Evolutionary conservation across 441 rosid species (phyloP), one percentile per base, ranked within the genome.

Genomic region (Populus hybrid): DNA sequence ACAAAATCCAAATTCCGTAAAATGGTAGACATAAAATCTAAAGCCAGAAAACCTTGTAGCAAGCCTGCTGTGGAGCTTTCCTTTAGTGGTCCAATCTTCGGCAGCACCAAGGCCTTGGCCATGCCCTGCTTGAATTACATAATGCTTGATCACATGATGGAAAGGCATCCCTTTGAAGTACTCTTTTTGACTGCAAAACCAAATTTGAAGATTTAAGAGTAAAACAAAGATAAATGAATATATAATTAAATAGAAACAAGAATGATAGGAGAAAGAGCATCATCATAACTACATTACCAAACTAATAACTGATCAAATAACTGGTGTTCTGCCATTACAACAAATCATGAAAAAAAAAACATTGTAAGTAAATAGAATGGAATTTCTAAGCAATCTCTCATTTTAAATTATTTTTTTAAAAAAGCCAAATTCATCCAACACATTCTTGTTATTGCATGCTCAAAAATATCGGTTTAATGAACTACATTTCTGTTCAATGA

Each of bases 151-250:
- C 77, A 93, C 93, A 36, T 81, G 92, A 76, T 85, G 97, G 79
- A 95, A 95, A 70, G 86, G 88, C 93, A 93, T 89, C 78, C 92
- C 93, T 73, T 86, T 91, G 87, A 91, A 95, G 80, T 92, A 88
- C 68, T 89, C 91, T 75, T 89, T 90, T 86, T 95, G 90, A 81
- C 98, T 93, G 90, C 87, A 83, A 89, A 77, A 63, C 23, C 79
- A 78, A 69, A 34, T 23, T 16, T 6, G 57, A 46, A 54, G 73
- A 34, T 40, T 23, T 36, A 40, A 21, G 30, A 38, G 28, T 11
- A 73, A 61, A 11, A 16, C n/a, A 68, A 30, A 36, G 28, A 10
- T 23, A 63, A 59, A 9, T 10, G 66, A 63, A 21, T 63, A 63
- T 10, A 63, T 11, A 63, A 63, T 24, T 23, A 63, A 3, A 63